Evolutionary conservation across 805 yeast species (phyloP).

Genomic region (Lipomyces yamadae): DNA sequence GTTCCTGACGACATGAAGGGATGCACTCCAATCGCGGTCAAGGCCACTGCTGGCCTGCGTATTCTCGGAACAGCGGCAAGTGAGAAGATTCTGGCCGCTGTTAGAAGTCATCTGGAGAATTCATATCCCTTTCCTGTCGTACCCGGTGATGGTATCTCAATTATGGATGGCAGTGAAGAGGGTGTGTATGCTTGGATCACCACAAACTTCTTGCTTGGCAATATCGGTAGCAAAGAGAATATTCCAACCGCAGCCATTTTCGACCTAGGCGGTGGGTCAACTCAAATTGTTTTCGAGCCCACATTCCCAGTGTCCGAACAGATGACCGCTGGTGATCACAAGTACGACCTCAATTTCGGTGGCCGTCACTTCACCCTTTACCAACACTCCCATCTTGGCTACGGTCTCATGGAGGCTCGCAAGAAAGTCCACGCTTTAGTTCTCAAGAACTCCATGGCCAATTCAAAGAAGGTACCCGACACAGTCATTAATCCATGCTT

Average conservation of each 20-base stretch:
- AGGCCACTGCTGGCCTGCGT: slow-evolving; percentile 97
- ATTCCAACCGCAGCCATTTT: slow-evolving; percentile 93
- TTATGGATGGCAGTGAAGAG: slow-evolving; percentile 96
- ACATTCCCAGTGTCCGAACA: slow-evolving; percentile 57
- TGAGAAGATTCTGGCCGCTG: slow-evolving; percentile 71
- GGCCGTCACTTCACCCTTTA: slow-evolving; percentile 78
- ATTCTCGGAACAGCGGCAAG: slow-evolving; percentile 78
- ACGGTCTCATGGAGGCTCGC: slow-evolving; percentile 94
- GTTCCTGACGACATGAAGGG: slow-evolving; percentile 74
- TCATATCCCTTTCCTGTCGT: slow-evolving; percentile 94
- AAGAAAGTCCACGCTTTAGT: slow-evolving; percentile 73
- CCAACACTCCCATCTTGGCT: slow-evolving; percentile 94
- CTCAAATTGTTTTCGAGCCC: slow-evolving; percentile 98
- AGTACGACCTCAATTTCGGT: slow-evolving; percentile 79
- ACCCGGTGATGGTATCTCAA: slow-evolving; percentile 80
- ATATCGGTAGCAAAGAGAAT: slow-evolving; percentile 78
- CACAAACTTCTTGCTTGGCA: slow-evolving; percentile 88
- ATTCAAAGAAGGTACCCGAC: slow-evolving; percentile 19
- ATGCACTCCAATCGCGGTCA: slow-evolving; percentile 94
- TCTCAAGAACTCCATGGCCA: slow-evolving; percentile 49
- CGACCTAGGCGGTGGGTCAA: slow-evolving; percentile 98
- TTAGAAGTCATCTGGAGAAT: slow-evolving; percentile 70
- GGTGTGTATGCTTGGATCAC: slow-evolving; percentile 99
- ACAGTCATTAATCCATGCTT: slow-evolving; percentile 79
- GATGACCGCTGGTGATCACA: slow-evolving; percentile 87